These are phyloP conservation scores for Tremella mesenterica DNA, from an alignment of 768 basidiomycete species.

Conservation along the genomic window DNA sequence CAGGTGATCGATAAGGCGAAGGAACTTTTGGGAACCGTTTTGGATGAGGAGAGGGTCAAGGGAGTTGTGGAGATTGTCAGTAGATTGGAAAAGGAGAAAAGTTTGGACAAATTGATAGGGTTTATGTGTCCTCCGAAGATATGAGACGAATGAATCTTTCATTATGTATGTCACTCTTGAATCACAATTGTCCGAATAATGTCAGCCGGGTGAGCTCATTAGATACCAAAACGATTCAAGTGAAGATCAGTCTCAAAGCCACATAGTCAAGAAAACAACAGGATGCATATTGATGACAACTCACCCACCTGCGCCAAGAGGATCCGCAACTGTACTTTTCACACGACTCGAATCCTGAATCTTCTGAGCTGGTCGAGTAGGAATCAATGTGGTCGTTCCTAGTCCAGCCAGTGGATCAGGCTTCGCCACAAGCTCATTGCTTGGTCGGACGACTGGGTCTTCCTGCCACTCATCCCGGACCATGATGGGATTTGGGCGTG, in stretches of 20 bases:
- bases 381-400: not conserved
- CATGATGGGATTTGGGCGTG: not conserved
- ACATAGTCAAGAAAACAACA: not conserved
- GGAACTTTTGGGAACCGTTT: not conserved
- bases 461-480: not conserved
- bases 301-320: not conserved
- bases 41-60: not conserved
- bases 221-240: too few relatives aligned
- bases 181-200: too few relatives aligned
- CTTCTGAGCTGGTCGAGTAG: not conserved
- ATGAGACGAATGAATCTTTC: too few relatives aligned
- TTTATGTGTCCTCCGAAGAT: too few relatives aligned
- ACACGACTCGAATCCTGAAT: not conserved
- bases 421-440: not conserved
- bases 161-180: too few relatives aligned
- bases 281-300: not conserved
- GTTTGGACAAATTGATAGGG: not conserved
- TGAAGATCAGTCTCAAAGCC: too few relatives aligned
- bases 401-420: not conserved
- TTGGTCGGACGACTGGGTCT: not conserved
- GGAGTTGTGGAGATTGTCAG: not conserved
- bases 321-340: not conserved
- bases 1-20: not conserved
- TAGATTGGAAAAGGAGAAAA: not conserved
- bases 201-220: too few relatives aligned